Evolutionary conservation across 1,139 yeast genomes (phyloP).

Genomic region (Kluyveromyces marxianus): DNA sequence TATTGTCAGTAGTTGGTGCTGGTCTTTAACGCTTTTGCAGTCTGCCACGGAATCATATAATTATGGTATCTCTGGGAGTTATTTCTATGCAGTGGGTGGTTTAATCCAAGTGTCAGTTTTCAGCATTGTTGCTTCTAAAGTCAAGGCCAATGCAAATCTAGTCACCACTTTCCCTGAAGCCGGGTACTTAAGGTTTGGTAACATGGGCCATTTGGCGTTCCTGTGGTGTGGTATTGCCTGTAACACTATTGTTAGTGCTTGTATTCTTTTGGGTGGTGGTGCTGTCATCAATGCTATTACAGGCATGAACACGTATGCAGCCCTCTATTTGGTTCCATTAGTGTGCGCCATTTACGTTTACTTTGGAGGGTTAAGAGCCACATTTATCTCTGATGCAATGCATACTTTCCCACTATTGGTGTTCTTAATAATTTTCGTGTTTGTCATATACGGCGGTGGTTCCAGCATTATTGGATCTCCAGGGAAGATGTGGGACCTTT

Average conservation of each 20-base stretch:
- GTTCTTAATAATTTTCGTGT: constrained; percentile 37
- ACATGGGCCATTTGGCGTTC: constrained; percentile 34
- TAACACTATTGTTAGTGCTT: constrained; percentile 35
- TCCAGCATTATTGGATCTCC: constrained; percentile 40
- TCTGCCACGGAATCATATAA: constrained; percentile 30
- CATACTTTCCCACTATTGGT: constrained; percentile 38
- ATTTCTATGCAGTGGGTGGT: constrained; percentile 35
- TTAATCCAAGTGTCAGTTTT: constrained; percentile 35
- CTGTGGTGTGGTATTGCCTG: constrained; percentile 36
- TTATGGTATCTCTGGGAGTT: constrained; percentile 31
- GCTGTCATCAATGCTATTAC: constrained; percentile 35
- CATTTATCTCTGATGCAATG: constrained; percentile 41
- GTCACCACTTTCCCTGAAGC: constrained; percentile 39
- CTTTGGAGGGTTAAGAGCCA: constrained; percentile 41
- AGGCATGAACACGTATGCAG: constrained; percentile 35
- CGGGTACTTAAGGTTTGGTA: constrained; percentile 35
- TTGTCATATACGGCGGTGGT: constrained; percentile 37
- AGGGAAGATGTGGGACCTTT: constrained; percentile 39
- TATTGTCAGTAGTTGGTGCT: constrained; percentile 36
- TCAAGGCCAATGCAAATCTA: constrained; percentile 35
- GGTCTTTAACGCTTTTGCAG: constrained; percentile 34
- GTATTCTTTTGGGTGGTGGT: constrained; percentile 37
- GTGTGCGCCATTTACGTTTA: constrained; percentile 39
- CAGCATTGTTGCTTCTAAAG: constrained; percentile 34
- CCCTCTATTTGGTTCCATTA: constrained; percentile 34